Evolutionary conservation across 2,329 filamentous ascomycete species (phyloP), one percentile per base, ranked within the genome.

Genomic region (Sclerotinia spermophila): DNA sequence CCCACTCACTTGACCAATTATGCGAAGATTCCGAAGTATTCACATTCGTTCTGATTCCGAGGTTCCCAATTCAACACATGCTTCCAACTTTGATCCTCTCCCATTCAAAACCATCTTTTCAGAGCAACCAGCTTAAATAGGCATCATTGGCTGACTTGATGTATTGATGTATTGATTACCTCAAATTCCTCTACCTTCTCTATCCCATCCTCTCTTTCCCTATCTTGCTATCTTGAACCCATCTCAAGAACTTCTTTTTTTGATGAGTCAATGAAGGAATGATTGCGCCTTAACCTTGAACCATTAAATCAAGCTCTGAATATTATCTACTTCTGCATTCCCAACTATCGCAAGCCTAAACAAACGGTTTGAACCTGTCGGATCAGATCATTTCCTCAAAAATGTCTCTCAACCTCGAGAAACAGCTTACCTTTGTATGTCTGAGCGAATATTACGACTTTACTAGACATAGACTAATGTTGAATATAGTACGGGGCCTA

Each of bases 401-500:
- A 71, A 90, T 90, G 87, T 87, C 88, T 76, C 86, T 96, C 78
- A 90, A 94, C 78, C 86, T 96, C 67, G 92, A 96, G 83, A 91
- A 89, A 80, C 92, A 95, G 79, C 85, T 96, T 77, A 88, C 88
- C 81, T 94, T 94, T 82, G 92, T 96, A 87, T 81, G 90, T 81
- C 59, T 59, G 70, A 27, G 71, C 66, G 24, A n/a, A n/a, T 27
- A 61, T 48, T 62, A 24, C 55, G 58, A 64, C 27, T 48, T 27
- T 35, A 24, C 21, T 33, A 35, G 56, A 42, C 53, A 58, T 27
- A 53, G 66, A 61, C 75, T 76, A 66, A 76, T 44, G 13, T 67
- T 38, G 19, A 48, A 58, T 75, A 70, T 75, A 96, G 92, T 96
- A 96, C 83, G 92, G 92, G 80, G 87, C 91, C 71, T 95, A 96